Evolutionary conservation across 148 eudicot species (phyloP).

Genomic region (Gaultheria prostrata): DNA sequence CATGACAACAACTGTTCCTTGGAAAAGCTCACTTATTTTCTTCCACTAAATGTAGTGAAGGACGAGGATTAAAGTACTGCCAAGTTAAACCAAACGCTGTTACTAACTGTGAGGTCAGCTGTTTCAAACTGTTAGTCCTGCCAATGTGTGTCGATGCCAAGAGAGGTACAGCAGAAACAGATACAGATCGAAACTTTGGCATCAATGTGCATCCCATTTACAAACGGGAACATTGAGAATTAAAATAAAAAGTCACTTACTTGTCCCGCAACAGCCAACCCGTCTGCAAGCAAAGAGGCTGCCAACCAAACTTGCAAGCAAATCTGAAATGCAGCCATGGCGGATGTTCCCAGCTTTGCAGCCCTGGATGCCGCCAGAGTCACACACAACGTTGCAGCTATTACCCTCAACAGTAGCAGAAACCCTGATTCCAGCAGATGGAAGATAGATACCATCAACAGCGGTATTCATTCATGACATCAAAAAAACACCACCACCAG

Average conservation of each 20-base stretch:
- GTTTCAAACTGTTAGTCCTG: not conserved
- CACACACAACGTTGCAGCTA: conserved; percentile 38
- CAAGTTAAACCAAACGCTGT: not conserved
- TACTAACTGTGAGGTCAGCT: not conserved
- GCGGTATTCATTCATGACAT: not conserved
- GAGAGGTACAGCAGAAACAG: not conserved
- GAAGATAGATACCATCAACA: not conserved
- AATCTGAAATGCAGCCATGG: conserved; percentile 40
- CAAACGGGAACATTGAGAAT: not conserved
- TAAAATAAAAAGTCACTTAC: conserved; percentile 10
- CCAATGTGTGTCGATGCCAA: not conserved
- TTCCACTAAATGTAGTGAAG: not conserved
- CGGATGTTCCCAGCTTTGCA: conserved; percentile 29
- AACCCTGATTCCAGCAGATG: conserved; percentile 16
- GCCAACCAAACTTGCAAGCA: conserved; percentile 42
- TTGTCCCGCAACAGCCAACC: conserved; percentile 38
- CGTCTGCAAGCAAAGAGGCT: conserved; percentile 35
- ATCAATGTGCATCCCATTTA: not conserved
- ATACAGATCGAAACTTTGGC: not conserved
- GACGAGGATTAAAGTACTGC: not conserved
- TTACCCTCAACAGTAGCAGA: conserved; percentile 28
- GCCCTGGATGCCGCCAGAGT: conserved; percentile 36
- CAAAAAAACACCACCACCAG: not conserved
- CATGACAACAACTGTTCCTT: not conserved
- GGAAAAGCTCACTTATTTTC: not conserved